Evolutionary conservation across 2,329 filamentous ascomycete species (phyloP).

Genomic region (Rhexocercosporidium sp.): DNA sequence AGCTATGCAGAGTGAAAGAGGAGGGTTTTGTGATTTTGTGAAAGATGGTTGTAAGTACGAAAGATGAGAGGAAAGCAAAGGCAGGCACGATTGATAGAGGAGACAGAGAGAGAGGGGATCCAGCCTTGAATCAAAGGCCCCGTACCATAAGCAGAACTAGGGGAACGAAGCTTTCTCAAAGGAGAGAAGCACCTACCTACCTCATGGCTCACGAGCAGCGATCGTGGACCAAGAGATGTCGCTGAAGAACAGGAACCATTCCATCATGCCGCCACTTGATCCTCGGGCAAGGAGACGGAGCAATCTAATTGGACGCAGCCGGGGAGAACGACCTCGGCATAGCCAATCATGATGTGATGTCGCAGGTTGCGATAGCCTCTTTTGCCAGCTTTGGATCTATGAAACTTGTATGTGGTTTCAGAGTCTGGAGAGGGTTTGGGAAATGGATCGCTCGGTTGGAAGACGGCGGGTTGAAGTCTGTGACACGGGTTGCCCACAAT

Average conservation of each 20-base stretch:
- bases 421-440: constrained; percentile 4
- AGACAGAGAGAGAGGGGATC: background rate
- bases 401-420: constrained; percentile 28
- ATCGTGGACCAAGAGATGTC: constrained; percentile 4
- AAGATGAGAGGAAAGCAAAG: background rate
- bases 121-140: constrained; percentile 5
- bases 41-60: too few species aligned
- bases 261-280: background rate
- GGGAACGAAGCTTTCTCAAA: background rate
- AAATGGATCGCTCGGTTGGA: background rate
- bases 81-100: constrained; percentile 3
- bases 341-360: constrained; percentile 10
- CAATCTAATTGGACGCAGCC: background rate
- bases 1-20: constrained; percentile 7
- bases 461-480: constrained; percentile 1
- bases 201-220: background rate
- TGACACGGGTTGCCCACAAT: background rate
- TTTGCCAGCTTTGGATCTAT: constrained; percentile 10
- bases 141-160: background rate
- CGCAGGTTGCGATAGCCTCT: background rate
- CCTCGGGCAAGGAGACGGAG: background rate
- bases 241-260: background rate
- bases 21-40: background rate
- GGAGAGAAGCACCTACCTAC: constrained; percentile 2
- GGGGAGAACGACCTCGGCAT: constrained; percentile 1